Evolutionary conservation across 75 land plant genomes (phyloP), one percentile per base, ranked within the genome.

Genomic region (Pinus taeda): DNA sequence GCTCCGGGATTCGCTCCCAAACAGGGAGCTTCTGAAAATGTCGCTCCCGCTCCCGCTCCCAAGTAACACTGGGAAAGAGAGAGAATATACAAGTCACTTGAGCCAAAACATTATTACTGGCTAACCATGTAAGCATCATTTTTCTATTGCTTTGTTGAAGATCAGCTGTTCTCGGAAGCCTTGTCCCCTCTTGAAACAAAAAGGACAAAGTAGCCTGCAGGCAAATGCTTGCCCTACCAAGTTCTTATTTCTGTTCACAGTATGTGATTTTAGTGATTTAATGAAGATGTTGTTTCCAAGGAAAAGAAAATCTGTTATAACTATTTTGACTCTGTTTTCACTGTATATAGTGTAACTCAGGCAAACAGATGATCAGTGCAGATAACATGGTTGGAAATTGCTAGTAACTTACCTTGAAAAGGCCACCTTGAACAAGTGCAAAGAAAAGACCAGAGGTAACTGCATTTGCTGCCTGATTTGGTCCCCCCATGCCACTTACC

Each of bases 401-500:
- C 9, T 69, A 36, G 49, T 15, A 20, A 49, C 63, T 61, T 74
- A 94, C 96, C 96, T 85, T 77, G 83, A 84, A 93, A 56, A 91
- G 53, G 3, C 88, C 92, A 55, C 91, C 98, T 89, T 95, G 98
- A 71, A 95, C 75, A 73, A 93, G 85, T 8, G 95, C 93, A 80
- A 93, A 95, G 75, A 90, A 86, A 29, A 91, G 75, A 1, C 98
- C 98, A 57, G 98, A 91, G 18, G 93, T 86, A 9, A 93, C 73
- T 6, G 87, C 98, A 91, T 88, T 89, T 8, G 74, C 80, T 3
- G 76, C 86, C 60, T 61, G 84, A 75, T 95, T 91, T 30, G 90
- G 84, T 30, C 93, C 88, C 20, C 94, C 98, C 88, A 95, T 83
- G 30, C 98, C 98, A 83, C 98, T 95, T 29, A 93, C 96, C 70